These are phyloP conservation scores for Primulina huaijiensis DNA, from an alignment of 257 asterid species.

Conservation along the genomic window DNA sequence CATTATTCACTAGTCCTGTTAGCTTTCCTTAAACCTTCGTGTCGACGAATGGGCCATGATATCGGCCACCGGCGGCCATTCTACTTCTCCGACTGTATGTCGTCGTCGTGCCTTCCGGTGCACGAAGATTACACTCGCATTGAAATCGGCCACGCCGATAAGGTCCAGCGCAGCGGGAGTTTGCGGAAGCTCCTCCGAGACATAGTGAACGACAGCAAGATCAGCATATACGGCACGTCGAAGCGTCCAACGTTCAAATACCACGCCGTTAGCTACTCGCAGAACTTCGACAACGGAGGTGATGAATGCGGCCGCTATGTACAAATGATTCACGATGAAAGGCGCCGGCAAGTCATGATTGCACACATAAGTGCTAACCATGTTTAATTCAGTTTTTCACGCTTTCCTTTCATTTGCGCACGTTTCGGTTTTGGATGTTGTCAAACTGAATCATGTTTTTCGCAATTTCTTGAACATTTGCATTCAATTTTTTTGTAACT, in stretches of 20 bases:
- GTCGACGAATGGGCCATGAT: conserved; percentile 44
- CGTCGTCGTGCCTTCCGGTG: conserved; percentile 71
- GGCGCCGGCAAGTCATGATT: conserved; percentile 18
- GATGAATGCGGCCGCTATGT: conserved; percentile 34
- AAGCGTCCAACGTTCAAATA: conserved; percentile 54
- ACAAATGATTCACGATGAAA: conserved; percentile 27
- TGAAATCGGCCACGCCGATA: conserved; percentile 8
- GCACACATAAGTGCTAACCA: neutral
- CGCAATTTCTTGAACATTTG: no score
- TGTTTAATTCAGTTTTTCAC: no score
- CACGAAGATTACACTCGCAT: conserved; percentile 71
- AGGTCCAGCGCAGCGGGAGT: conserved; percentile 19
- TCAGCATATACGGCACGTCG: conserved; percentile 36
- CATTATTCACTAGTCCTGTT: no score
- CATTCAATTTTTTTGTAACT: no score
- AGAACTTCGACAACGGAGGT: conserved; percentile 77
- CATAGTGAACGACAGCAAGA: conserved; percentile 59
- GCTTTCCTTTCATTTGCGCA: no score
- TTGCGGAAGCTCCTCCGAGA: conserved; percentile 52
- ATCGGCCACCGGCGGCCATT: conserved; percentile 37
- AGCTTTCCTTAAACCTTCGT: neutral
- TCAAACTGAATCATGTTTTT: no score
- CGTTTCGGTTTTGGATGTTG: no score
- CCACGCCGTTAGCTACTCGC: conserved; percentile 77
- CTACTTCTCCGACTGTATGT: conserved; percentile 59